Conservation (phyloP, 2,329 filamentous ascomycete genomes). For the Cyphellophora attinorum region DNA sequence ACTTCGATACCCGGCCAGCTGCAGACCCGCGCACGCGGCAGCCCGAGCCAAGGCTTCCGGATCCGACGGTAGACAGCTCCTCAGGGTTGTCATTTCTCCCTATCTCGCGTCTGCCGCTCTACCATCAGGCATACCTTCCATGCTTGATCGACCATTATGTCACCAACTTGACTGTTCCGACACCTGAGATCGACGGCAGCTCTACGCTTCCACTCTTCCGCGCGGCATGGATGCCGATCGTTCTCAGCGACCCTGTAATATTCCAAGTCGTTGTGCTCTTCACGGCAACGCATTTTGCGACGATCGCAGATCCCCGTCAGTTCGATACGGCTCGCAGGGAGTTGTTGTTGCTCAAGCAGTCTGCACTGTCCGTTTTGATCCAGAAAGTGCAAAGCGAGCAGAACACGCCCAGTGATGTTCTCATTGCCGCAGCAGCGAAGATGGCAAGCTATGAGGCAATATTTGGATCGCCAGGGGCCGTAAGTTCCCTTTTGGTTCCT, state of each 20-base stretch:
- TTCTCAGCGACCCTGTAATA: conserved; percentile 29
- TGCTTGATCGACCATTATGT: neutral
- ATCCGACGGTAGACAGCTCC: too few species aligned
- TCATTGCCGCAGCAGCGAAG: conserved; percentile 40
- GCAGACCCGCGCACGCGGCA: neutral
- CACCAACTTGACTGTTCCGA: conserved; percentile 29
- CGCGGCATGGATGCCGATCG: conserved; percentile 31
- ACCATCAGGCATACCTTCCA: neutral
- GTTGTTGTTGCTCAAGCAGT: conserved; percentile 33
- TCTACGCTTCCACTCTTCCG: conserved; percentile 26
- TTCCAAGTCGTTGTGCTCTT: conserved; percentile 33
- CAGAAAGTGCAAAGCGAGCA: neutral
- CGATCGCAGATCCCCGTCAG: conserved; percentile 17
- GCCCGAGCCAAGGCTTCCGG: neutral
- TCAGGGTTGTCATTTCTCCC: neutral
- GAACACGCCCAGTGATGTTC: conserved; percentile 20
- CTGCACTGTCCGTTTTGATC: conserved; percentile 27
- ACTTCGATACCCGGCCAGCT: neutral
- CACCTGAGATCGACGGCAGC: conserved; percentile 31
- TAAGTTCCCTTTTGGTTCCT: neutral
- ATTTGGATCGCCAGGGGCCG: conserved; percentile 30
- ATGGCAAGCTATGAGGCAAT: conserved; percentile 47
- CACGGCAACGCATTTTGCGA: conserved; percentile 31
- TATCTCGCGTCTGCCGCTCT: neutral
- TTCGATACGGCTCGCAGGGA: conserved; percentile 12